A percentile compares a stretch with the other conserved stretches of the same genome.
Evolutionary conservation across 1,284 basidiomycete species (phyloP).

Genomic region (Phlebopus sp.): DNA sequence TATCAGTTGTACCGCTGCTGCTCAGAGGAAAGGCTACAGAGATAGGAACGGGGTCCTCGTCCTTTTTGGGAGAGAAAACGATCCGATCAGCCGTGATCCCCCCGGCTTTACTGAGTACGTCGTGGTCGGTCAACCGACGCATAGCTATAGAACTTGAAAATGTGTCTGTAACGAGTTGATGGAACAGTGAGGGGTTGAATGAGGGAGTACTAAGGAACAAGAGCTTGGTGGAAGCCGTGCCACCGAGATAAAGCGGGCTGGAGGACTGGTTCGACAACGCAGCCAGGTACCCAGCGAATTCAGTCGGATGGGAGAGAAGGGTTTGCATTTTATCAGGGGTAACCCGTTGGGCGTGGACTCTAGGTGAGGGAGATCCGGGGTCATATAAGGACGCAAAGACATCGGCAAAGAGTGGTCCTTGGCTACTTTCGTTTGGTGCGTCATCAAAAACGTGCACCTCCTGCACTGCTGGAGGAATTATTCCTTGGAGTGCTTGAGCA

Average conservation of each 20-base stretch:
- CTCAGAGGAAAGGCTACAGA: conserved; percentile 51
- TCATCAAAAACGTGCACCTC: conserved; percentile 73
- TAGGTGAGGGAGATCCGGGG: conserved; percentile 35
- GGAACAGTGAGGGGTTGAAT: conserved; percentile 50
- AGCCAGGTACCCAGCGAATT: conserved; percentile 47
- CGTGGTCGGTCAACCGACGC: conserved; percentile 62
- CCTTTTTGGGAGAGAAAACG: conserved; percentile 50
- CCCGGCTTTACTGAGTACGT: conserved; percentile 67
- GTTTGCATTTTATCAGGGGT: conserved; percentile 54
- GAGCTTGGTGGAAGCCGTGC: conserved; percentile 42
- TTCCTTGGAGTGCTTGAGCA: conserved; percentile 52
- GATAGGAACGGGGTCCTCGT: conserved; percentile 43
- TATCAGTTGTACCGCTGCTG: conserved; percentile 55
- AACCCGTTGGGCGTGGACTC: conserved; percentile 57
- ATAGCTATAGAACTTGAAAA: conserved; percentile 55
- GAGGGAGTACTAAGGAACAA: conserved; percentile 62
- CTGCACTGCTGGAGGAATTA: conserved; percentile 57
- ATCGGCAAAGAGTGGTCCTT: conserved; percentile 69
- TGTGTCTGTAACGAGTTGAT: conserved; percentile 54
- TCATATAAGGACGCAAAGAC: conserved; percentile 63
- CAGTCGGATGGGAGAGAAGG: conserved; percentile 45
- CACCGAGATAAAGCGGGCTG: conserved; percentile 20
- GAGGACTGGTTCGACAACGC: conserved; percentile 28
- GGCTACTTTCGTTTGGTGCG: conserved; percentile 58
- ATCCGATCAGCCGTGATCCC: conserved; percentile 63